Evolutionary conservation across 2,329 filamentous ascomycete genomes (phyloP), one percentile per base, ranked within the genome.

Genomic region (Tolypocladium cylindrosporum): DNA sequence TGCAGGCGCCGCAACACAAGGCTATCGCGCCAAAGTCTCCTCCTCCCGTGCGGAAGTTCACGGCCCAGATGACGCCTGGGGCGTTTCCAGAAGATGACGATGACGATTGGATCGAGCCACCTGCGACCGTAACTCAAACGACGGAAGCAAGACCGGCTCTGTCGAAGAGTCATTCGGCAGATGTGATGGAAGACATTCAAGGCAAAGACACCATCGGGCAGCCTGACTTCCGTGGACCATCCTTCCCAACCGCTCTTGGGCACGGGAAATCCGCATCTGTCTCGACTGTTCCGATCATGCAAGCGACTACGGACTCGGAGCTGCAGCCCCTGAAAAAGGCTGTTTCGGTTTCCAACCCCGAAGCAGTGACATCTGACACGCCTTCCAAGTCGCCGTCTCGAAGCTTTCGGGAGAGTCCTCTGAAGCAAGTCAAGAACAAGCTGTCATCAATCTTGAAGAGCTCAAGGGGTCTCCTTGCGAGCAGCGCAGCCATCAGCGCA

Each of bases 381-480:
- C 75, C 80, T 62, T 70, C 75, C 3, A 85, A 84, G 63, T 85
- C 84, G 1, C 82, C 82, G 0, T 77, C 80, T 6, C 75, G 82
- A 57, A 75, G 69, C 54, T 77, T 83, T 65, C 78, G 80, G 9
- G 91, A 95, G 63, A 93, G 88, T 59, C 91, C 91, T 6, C 73
- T 97, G 59, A 96, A 92, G 72, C 91, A 94, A 55, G 92, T 94
- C 36, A 97, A 96, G 75, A 90, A 89, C 67, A 95, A 91, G 69
- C 79, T 97, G 54, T 95, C 93, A 53, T 96, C 92, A 11, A 91
- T 96, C 60, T 78, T 97, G 65, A 92, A 91, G 72, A 89, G 87
- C 57, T 94, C 92, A 4, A 93, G 89, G 71, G 90, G 88, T 16
- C 82, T 97, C 54, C 87, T 97, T 61, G 90, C 88, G 21, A 95